Base-by-base conservation (phyloP, 495 filamentous ascomycete species). In the Letharia lupina region DNA sequence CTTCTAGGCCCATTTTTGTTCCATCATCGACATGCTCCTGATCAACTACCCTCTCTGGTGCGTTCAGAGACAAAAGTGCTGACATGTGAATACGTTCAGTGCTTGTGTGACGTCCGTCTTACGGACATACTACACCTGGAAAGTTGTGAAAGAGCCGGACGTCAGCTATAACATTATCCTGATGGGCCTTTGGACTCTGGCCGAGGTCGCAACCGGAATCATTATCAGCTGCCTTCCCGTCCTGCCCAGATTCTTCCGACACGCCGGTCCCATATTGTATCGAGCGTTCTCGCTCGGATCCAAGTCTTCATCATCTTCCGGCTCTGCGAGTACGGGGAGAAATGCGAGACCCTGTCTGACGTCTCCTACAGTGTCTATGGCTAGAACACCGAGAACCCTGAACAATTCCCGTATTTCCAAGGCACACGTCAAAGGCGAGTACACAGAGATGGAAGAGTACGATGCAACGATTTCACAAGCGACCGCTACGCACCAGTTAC, bases 141-240 rank as follows among this genome's bases (percentile, higher is more conserved):
- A 59, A 42, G 31, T 69, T 28, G 44, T 35, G 16, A 28, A 47
- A 9, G 44, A 42, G 11, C 44, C 54, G 0, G 68, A 70, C 18
- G 0, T 68, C 42, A 70, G 67, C 23, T 70, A 70, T 23, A 69
- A 70, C 62, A 31, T 65, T 20, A 23, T 35, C 15, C 6, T 28
- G 12, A 39, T 62, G 66, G 61, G 68, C 9, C 37, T 68, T 41
- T 70, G 68, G 68, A 56, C 68, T 12, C 20, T 31, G 13, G 68
- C 61, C 20, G 68, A 70, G 40, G 18, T 70, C 8, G 35, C 61
- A 10, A 20, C 42, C 0, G 68, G 68, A 11, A 57, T 70, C 23
- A 59, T 65, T 39, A 13, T 68, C 54, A 65, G 66, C 62, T 69
- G 66, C n/a, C 66, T 70, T 11, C 68, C 68, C 1, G 66, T 70